A percentile compares a stretch with the other conserved stretches of the same genome.
These are phyloP conservation scores for Cystoderma amianthinum DNA, from an alignment of 768 basidiomycete genomes.

Conservation along the genomic window DNA sequence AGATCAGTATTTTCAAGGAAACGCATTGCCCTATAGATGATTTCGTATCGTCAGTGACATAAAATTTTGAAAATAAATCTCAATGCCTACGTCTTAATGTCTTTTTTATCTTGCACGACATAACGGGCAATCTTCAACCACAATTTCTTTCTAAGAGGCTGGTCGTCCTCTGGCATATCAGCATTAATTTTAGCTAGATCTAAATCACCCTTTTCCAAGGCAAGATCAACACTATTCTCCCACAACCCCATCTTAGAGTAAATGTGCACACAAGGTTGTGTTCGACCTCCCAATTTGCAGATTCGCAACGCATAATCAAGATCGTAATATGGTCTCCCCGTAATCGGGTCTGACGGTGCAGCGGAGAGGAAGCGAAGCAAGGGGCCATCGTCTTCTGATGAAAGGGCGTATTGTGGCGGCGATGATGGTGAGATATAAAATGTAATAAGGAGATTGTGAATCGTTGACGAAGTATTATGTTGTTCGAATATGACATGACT, in stretches of 20 bases:
- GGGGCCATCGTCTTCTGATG: slow-evolving; percentile 61
- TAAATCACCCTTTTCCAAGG: slow-evolving; percentile 88
- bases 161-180: slow-evolving; percentile 90
- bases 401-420: slow-evolving; percentile 19
- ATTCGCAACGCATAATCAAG: slow-evolving; percentile 93
- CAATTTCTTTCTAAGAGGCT: slow-evolving; percentile 79
- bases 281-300: slow-evolving; percentile 77
- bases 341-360: slow-evolving; percentile 77
- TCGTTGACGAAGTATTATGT: slow-evolving; percentile 72
- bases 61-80: slow-evolving; percentile 3
- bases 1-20: slow-evolving; percentile 93
- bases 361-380: slow-evolving; percentile 77
- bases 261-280: slow-evolving; percentile 90
- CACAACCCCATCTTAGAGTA: slow-evolving; percentile 97
- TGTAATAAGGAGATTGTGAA: slow-evolving; percentile 92
- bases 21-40: slow-evolving; percentile 77
- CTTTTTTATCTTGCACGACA: slow-evolving; percentile 96
- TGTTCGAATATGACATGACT: slow-evolving; percentile 79
- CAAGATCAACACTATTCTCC: slow-evolving; percentile 94
- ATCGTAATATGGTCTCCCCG: slow-evolving; percentile 88
- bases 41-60: slow-evolving; percentile 1
- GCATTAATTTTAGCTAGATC: slow-evolving; percentile 95
- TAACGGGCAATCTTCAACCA: slow-evolving; percentile 99
- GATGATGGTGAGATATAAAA: slow-evolving; percentile 61
- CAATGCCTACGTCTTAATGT: slow-evolving; percentile 86